phyloP scores from a whole-genome alignment of 2,329 filamentous ascomycete genomes.

The Corynespora cassiicola region DNA sequence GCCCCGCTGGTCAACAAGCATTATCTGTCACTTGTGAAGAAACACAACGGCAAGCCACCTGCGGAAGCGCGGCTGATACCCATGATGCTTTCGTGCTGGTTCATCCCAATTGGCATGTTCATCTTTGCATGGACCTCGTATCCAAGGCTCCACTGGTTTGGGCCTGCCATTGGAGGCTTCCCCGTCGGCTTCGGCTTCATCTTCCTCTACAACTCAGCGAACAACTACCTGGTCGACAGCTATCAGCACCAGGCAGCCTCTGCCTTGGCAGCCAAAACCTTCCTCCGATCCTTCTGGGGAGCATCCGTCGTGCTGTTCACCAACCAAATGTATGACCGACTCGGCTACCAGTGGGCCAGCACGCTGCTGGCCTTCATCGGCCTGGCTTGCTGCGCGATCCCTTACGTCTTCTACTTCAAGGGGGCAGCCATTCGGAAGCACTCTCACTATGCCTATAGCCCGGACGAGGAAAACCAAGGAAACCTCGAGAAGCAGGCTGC shows the following conservation, averaged over 20 bases:
- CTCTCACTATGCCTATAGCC: slow-evolving; percentile 75
- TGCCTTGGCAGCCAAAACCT: slow-evolving; percentile 82
- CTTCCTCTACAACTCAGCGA: slow-evolving; percentile 76
- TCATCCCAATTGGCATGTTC: slow-evolving; percentile 71
- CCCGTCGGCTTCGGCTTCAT: slow-evolving; percentile 80
- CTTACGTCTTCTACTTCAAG: slow-evolving; percentile 81
- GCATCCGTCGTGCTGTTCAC: slow-evolving; percentile 81
- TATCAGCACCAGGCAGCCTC: slow-evolving; percentile 80
- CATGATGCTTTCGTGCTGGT: slow-evolving; percentile 65
- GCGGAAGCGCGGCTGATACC: slow-evolving; percentile 81
- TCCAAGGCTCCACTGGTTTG: slow-evolving; percentile 69
- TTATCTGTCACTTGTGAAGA: slow-evolving; percentile 69
- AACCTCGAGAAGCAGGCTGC: slow-evolving; percentile 25
- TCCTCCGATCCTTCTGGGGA: slow-evolving; percentile 80
- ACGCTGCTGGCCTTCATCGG: slow-evolving; percentile 75
- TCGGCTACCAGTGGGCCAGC: slow-evolving; percentile 79
- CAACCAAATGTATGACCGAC: slow-evolving; percentile 70
- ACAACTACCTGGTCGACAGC: slow-evolving; percentile 64
- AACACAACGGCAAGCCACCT: slow-evolving; percentile 75
- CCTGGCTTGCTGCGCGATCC: slow-evolving; percentile 80
- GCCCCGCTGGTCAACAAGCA: slow-evolving; percentile 80
- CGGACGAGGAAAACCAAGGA: slow-evolving; percentile 56
- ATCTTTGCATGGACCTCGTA: slow-evolving; percentile 76
- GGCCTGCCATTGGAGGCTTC: slow-evolving; percentile 71
- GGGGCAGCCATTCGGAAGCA: slow-evolving; percentile 73